Percentiles rank a stretch among this genome's conserved stretches.
phyloP scores from a whole-genome alignment of 768 basidiomycete genomes.

The Ramaria rubella region DNA sequence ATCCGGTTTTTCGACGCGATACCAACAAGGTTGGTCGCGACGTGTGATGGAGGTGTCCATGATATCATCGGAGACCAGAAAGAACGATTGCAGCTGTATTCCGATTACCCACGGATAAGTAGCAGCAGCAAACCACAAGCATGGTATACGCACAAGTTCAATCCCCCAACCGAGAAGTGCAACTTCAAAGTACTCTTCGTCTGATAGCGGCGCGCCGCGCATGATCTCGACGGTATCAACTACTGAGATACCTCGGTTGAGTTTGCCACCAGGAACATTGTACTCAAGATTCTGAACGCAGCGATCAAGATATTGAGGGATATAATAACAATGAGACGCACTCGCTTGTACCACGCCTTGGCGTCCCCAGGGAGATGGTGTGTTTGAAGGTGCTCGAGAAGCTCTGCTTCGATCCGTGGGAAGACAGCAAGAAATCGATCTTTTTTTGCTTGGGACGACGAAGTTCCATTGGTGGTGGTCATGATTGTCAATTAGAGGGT shows the following conservation, averaged over 20 bases:
- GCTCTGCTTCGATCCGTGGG: conserved; percentile 65
- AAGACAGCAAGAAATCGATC: conserved; percentile 69
- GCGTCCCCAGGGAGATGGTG: conserved; percentile 83
- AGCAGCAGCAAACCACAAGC: not conserved
- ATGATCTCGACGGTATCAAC: conserved; percentile 90
- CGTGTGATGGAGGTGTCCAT: conserved; percentile 95
- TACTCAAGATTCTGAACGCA: conserved; percentile 68
- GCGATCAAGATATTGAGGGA: not conserved
- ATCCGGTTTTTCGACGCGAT: conserved; percentile 42
- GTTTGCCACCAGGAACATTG: conserved; percentile 95
- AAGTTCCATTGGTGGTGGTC: too few relatives aligned
- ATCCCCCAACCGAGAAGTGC: conserved; percentile 94
- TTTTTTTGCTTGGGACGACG: conserved; percentile 35
- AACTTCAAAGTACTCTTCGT: conserved; percentile 83
- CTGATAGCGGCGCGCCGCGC: conserved; percentile 58
- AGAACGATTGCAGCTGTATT: conserved; percentile 89
- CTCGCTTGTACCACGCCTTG: conserved; percentile 76
- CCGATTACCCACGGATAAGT: too few relatives aligned
- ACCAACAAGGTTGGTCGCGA: conserved; percentile 94
- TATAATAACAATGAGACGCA: conserved; percentile 25
- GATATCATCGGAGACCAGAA: conserved; percentile 95
- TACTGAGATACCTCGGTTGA: conserved; percentile 94
- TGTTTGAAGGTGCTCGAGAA: conserved; percentile 57
- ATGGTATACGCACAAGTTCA: conserved; percentile 66
- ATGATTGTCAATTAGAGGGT: not conserved